Conservation (phyloP, 1,284 basidiomycete genomes). For the Pyrrhoderma noxium region DNA sequence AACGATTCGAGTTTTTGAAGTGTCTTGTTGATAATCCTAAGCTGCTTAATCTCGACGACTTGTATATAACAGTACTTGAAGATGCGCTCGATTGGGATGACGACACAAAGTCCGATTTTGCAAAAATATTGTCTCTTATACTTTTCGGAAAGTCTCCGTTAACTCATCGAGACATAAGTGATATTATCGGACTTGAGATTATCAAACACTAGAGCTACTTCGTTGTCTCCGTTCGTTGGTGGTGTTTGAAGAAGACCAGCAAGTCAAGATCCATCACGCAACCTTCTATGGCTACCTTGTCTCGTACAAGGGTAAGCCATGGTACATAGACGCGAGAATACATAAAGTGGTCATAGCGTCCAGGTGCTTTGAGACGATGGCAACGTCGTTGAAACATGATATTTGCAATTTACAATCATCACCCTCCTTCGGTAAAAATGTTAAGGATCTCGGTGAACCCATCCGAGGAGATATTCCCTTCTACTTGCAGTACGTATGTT, state of each 20-base stretch:
- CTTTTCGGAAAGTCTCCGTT: not conserved
- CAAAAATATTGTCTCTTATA: not conserved
- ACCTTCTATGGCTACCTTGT: not conserved
- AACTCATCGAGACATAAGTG: not conserved
- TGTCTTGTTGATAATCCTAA: not conserved
- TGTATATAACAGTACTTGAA: not conserved
- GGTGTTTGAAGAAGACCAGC: not conserved
- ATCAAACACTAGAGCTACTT: not conserved
- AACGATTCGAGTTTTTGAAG: not conserved
- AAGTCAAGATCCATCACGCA: not conserved
- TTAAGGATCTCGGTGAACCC: slow-evolving; percentile 2
- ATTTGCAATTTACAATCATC: slow-evolving; percentile 18
- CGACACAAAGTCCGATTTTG: not conserved
- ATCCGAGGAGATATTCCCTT: slow-evolving; percentile 7
- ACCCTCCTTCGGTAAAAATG: slow-evolving; percentile 13
- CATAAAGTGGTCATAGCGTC: slow-evolving; percentile 23
- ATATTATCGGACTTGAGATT: not conserved
- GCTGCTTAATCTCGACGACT: not conserved
- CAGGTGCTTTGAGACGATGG: slow-evolving; percentile 17
- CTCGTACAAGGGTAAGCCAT: no score
- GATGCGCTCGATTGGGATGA: not conserved
- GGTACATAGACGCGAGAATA: no score
- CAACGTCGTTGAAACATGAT: slow-evolving; percentile 16
- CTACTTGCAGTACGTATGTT: slow-evolving; percentile 13
- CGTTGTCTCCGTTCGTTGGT: not conserved